Evolutionary conservation across 2,329 filamentous ascomycete genomes (phyloP), one percentile per base, ranked within the genome.

Genomic region (Cryphonectria japonica): DNA sequence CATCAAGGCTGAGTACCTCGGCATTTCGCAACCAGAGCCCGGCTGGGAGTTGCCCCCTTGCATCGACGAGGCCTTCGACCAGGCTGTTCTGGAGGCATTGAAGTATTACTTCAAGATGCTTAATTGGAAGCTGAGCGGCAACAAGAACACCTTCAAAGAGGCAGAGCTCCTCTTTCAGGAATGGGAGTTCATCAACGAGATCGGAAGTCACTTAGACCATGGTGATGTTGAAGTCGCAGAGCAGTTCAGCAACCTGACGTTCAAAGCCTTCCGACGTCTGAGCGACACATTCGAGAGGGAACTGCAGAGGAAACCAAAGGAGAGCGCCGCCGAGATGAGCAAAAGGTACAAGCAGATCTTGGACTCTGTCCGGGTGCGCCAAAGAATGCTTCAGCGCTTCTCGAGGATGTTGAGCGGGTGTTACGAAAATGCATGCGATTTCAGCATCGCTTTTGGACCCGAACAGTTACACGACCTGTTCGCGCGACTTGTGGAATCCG

Each of bases 111-210:
- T 99, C 86, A 96, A 95, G 80, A 95, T 99, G 88, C 85, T 99
- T 61, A 98, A 98, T 79, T 98, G 95, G 94, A 98, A 98, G 81
- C 85, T 99, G 68, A 95, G 93, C 76, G 93, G 94, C 69, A 98
- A 98, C 84, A 98, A 98, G 80, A 99, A 98, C 82, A 98, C 95
- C 0, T 99, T 99, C 87, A 98, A 98, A 79, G 96, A 99, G 80
- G 96, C 96, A 8, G 96, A 99, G 84, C 92, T 99, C 74, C 84
- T 99, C 64, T 97, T 98, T 79, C 94, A 97, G 77, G 96, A 99
- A 81, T 99, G 96, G 96, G 94, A 94, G 70, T 98, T 98, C 78
- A 97, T 93, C 68, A 98, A 98, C 77, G 91, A 95, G 76, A 93
- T 99, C 70, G 96, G 95, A 37, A 89, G 93, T 65, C 92, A 96